Conservation (phyloP, 345 rosid genomes). For the Litchi chinensis region DNA sequence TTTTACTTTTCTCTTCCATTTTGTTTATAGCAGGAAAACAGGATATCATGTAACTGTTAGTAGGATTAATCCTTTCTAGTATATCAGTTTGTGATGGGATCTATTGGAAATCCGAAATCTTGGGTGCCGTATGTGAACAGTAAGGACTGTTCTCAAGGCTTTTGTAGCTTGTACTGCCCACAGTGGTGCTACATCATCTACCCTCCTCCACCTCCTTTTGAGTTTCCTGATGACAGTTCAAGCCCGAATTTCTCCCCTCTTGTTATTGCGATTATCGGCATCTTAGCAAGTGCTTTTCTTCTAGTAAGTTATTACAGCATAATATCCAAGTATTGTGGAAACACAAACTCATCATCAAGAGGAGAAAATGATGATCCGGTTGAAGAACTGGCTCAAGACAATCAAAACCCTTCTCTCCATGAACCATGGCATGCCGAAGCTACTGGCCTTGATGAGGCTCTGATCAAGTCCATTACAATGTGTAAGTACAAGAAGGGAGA, state of each 20-base stretch:
- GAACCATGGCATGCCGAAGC: slow-evolving; percentile 57
- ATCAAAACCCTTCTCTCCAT: slow-evolving; percentile 43
- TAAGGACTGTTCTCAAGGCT: slow-evolving; percentile 77
- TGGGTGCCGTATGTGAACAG: slow-evolving; percentile 56
- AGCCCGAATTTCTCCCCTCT: slow-evolving; percentile 73
- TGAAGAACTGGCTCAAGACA: slow-evolving; percentile 38
- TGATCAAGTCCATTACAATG: slow-evolving; percentile 66
- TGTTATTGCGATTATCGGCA: slow-evolving; percentile 72
- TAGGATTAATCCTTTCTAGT: not conserved
- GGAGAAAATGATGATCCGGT: slow-evolving; percentile 31
- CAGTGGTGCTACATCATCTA: slow-evolving; percentile 77
- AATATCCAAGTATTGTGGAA: slow-evolving; percentile 68
- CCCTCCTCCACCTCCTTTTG: slow-evolving; percentile 68
- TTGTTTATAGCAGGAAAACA: not conserved
- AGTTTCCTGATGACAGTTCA: slow-evolving; percentile 44
- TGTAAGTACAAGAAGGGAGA: slow-evolving; percentile 61
- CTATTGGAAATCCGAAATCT: slow-evolving; percentile 42
- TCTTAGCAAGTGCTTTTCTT: slow-evolving; percentile 80
- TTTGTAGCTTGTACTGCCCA: slow-evolving; percentile 75
- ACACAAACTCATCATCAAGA: slow-evolving; percentile 30
- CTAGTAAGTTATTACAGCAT: slow-evolving; percentile 71
- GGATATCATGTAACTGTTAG: not conserved
- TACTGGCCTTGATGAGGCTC: slow-evolving; percentile 72
- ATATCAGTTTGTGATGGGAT: slow-evolving; percentile 28
- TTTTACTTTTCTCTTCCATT: not conserved